Conservation (phyloP, 2,329 filamentous ascomycete species). For the Botrytis paeoniae region DNA sequence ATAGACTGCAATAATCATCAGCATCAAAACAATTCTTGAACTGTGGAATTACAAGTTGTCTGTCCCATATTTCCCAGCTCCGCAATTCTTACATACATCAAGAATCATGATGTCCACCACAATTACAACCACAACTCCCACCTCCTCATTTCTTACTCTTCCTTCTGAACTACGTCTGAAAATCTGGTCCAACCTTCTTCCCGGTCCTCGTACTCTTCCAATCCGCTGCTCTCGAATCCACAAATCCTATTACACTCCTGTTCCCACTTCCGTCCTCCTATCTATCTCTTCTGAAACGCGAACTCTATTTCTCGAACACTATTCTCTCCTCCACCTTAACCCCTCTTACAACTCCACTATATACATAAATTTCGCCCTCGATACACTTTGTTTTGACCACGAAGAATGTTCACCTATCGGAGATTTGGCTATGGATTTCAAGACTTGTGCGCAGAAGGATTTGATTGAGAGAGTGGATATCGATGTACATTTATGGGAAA, state of each 20-base stretch:
- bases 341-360: constrained; percentile 20
- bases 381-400: constrained; percentile 24
- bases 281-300: constrained; percentile 22
- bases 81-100: not conserved
- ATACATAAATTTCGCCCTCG: constrained; percentile 23
- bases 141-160: constrained; percentile 15
- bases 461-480: constrained; percentile 21
- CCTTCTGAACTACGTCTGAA: constrained; percentile 21
- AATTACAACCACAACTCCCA: not conserved
- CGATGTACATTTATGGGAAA: constrained; percentile 23
- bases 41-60: not conserved
- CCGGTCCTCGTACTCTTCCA: constrained; percentile 15
- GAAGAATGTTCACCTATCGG: constrained; percentile 22
- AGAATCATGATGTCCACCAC: constrained; percentile 7
- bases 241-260: constrained; percentile 16
- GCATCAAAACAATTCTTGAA: not conserved
- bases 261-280: constrained; percentile 17
- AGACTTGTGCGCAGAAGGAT: constrained; percentile 5
- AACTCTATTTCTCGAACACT: constrained; percentile 17
- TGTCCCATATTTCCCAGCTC: not conserved
- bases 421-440: constrained; percentile 20
- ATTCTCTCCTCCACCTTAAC: constrained; percentile 15
- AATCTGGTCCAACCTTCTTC: constrained; percentile 18
- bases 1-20: not conserved
- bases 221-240: constrained; percentile 11